Conservation (phyloP, 2,329 filamentous ascomycete genomes). For the Botrytis tulipae region DNA sequence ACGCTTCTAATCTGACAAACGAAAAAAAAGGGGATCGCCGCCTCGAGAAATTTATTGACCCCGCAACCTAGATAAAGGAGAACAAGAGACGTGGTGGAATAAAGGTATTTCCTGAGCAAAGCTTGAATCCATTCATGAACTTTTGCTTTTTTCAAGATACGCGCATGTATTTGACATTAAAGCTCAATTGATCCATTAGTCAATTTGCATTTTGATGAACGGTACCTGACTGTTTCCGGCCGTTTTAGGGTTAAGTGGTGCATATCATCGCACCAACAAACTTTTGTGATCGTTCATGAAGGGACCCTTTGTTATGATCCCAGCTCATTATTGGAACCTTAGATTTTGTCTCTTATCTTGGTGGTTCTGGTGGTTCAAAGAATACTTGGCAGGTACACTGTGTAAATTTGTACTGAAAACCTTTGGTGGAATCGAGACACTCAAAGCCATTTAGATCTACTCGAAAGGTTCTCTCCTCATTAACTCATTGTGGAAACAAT, state of each 20-base stretch:
- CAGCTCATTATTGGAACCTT: neutral
- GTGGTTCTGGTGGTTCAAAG: too few relatives aligned
- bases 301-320: neutral
- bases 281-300: neutral
- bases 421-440: neutral
- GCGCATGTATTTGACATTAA: neutral
- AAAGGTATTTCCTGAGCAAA: neutral
- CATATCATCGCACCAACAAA: neutral
- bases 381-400: neutral
- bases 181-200: neutral
- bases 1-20: neutral
- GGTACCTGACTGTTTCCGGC: too few relatives aligned
- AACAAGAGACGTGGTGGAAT: neutral
- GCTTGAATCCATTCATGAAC: neutral
- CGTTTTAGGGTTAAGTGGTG: neutral
- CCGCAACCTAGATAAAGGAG: neutral
- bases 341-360: neutral
- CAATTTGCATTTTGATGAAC: neutral
- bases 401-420: neutral
- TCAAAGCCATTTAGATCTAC: neutral
- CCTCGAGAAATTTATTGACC: neutral
- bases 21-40: neutral
- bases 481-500: slow-evolving; percentile 1
- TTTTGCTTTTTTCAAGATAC: neutral
- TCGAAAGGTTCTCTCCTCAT: neutral